Evolutionary conservation across 176 grass and related monocot species (phyloP), one percentile per base, ranked within the genome.

Genomic region (Puccinellia tenuiflora): DNA sequence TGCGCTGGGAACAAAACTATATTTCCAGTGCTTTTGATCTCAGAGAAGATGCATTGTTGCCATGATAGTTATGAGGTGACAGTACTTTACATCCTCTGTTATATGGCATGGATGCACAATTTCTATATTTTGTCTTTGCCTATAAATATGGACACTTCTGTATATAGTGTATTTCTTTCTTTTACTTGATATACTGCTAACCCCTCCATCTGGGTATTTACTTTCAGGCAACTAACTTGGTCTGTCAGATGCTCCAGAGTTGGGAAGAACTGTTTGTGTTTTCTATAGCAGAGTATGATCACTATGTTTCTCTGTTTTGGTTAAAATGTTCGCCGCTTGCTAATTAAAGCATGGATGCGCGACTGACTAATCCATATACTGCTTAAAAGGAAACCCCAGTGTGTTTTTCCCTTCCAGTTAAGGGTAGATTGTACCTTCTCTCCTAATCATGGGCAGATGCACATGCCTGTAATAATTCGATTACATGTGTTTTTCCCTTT

Each of bases 171-270:
- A 42, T 42, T 33, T 30, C 42, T 38, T 21, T 29, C 5, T 0
- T 17, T 35, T 72, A 46, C 56, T 42, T 64, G 29, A 66, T 42
- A 60, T 50, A 52, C 11, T 74, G 29, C 34, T 20, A 83, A 8
- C 33, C 15, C 31, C 13, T 71, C 51, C 33, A 34, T 83, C 6
- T 56, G 43, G 64, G 21, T 50, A 55, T 11, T 52, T 77, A 53
- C 71, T 85, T 97, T 79, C 81, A 94, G 90, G 92, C 92, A 34
- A 94, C 92, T 28, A 97, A 92, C 88, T 79, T 97, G 73, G 90
- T 97, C 0, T 92, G 95, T 21, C 88, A 91, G n/a, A 70, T 97
- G 70, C 95, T 97, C 9, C 88, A 92, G 51, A 97, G 87, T 56
- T 64, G 46, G 57, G 29, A 76, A 81, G 54, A 42, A 50, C 21